phyloP scores from a whole-genome alignment of 805 yeast species.

The Lipomyces chichibuensis region DNA sequence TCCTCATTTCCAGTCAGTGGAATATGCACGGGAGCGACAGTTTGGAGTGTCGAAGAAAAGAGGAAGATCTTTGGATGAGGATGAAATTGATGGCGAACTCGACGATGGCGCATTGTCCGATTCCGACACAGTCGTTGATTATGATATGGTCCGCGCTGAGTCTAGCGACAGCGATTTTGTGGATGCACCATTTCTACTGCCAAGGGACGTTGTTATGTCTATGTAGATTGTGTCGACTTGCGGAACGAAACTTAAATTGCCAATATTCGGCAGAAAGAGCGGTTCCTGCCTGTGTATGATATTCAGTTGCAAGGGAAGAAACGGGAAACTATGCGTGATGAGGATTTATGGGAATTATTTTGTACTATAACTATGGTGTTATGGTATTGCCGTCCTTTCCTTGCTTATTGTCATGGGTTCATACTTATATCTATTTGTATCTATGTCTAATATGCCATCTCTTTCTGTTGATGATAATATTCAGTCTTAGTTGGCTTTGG shows the following conservation, averaged over 20 bases:
- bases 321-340: background rate
- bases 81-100: background rate
- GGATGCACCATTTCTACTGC: slow-evolving; percentile 32
- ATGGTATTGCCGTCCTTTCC: background rate
- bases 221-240: slow-evolving; percentile 19
- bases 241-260: background rate
- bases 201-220: slow-evolving; percentile 17
- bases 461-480: no score
- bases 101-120: background rate
- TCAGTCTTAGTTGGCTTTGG: no score
- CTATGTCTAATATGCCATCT: background rate
- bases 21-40: slow-evolving; percentile 10
- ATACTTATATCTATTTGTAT: background rate
- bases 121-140: slow-evolving; percentile 11
- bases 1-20: background rate
- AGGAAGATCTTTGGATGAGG: background rate
- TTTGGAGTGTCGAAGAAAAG: background rate
- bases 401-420: background rate
- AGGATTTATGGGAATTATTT: background rate
- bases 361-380: slow-evolving; percentile 5
- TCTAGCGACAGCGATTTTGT: slow-evolving; percentile 17
- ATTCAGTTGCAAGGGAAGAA: background rate
- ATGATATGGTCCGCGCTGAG: background rate
- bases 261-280: background rate
- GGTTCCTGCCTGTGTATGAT: background rate